Evolutionary conservation across 192 early-diverging fungal species (phyloP), one percentile per base, ranked within the genome.

Genomic region (Rhizophagus sp.): DNA sequence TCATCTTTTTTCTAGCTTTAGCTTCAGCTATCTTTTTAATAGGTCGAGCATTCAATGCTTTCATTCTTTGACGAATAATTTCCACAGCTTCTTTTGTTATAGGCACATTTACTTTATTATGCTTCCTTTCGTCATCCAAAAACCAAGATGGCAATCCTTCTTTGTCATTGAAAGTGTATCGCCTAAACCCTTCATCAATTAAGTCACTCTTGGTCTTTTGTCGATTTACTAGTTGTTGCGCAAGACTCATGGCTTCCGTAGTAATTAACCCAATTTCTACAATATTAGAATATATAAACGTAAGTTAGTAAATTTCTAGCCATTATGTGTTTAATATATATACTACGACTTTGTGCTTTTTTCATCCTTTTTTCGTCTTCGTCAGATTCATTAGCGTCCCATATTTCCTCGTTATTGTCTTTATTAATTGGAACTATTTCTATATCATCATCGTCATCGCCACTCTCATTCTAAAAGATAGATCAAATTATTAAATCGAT

Each of bases 21-120:
- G 98, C 98, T 88, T 99, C 98, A 12, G 96, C 97, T 49, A 99
- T 93, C 90, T 98, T 99, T 85, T 99, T 99, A 86, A 99, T 99
- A 25, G 98, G 97, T 30, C 97, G 94, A 4, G 96, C 98, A 84
- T 99, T 93, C 80, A 99, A 88, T 25, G 95, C 96, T 85, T 90
- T 91, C 73, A 96, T 88, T 78, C 92, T 91, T 65, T 96, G 92
- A 78, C 88, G 85, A 78, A 99, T 91, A 69, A 95, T 89, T 41
- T 93, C 85, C 13, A 97, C 92, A 4, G 98, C 97, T 88, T 99
- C 98, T 84, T 98, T 98, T 33, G 97, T 96, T n/a, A 98, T 92
- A 9, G 98, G 98, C 65, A 97, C 83, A 79, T 92, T 86, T 30
- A 93, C 93, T 79, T 95, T 93, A 89, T 96, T 97, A 85, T 97